Evolutionary conservation across 345 rosid genomes (phyloP).

Genomic region (Turritis glabra): DNA sequence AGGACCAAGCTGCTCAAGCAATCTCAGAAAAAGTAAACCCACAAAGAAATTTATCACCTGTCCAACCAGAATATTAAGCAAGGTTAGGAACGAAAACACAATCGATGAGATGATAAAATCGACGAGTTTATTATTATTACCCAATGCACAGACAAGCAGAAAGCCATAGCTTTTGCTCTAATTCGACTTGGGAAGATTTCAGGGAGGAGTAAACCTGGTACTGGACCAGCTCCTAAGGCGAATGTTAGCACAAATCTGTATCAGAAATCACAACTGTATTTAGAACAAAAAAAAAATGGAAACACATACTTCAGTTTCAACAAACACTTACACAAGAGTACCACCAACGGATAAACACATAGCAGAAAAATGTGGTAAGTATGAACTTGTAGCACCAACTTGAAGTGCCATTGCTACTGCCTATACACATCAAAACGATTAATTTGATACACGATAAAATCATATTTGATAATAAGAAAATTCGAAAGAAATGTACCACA

Average conservation of each 20-base stretch:
- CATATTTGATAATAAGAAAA: background rate
- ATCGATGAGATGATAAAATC: background rate
- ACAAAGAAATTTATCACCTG: constrained; percentile 97
- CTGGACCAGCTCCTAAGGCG: constrained; percentile 98
- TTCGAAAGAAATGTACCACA: constrained; percentile 15
- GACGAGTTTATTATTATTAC: constrained; percentile 46
- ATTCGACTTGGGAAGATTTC: constrained; percentile 91
- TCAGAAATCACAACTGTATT: background rate
- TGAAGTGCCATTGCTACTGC: constrained; percentile 82
- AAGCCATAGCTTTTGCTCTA: constrained; percentile 95
- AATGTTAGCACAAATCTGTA: constrained; percentile 91
- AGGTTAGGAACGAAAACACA: background rate
- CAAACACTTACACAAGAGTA: constrained; percentile 72
- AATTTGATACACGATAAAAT: background rate
- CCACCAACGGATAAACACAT: constrained; percentile 84
- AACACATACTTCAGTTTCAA: background rate
- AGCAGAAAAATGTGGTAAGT: constrained; percentile 45
- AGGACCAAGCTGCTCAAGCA: constrained; percentile 83
- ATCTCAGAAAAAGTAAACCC: constrained; percentile 82
- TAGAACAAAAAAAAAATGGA: background rate
- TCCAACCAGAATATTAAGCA: constrained; percentile 12
- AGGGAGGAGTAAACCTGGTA: constrained; percentile 92
- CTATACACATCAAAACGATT: constrained; percentile 45
- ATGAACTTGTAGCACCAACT: constrained; percentile 66
- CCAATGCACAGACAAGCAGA: constrained; percentile 98